Base-by-base conservation (phyloP, 2,329 filamentous ascomycete species). In the Akanthomyces uredinophilus region DNA sequence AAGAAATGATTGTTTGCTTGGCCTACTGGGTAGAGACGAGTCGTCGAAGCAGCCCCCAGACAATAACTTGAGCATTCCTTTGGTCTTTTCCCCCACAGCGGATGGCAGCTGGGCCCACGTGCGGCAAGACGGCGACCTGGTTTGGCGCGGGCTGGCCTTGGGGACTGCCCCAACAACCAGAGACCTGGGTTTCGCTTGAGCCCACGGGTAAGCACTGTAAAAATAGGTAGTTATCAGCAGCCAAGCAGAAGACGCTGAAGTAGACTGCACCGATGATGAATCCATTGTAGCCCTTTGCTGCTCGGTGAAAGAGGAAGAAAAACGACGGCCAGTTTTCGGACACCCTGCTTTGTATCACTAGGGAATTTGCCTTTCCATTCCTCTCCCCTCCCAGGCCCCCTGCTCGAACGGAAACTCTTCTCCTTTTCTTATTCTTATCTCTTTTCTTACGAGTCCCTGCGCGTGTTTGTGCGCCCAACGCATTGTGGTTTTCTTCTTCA, bases 51-150 rank as follows among this genome's bases (percentile, higher is more conserved):
- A 37, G 32, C 7, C 32, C 32, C 32, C 7, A 11, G 32, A 35
- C 32, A 35, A 35, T 35, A 39, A n/a, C n/a, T n/a, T n/a, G n/a
- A 39, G 37, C 37, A 39, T 39, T 39, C n/a, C n/a, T 14, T 39
- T 39, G 3, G 11, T 5, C 14, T 16, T 5, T 13, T 27, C 5
- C 56, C 46, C 56, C 56, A 51, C 46, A 59, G 56, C 37, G 44
- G 46, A 32, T 49, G 47, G 50, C 32, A 7, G 22, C 20, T 24
- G 24, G 62, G 55, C 67, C 69, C 69, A 71, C 70, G 69, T 71
- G 70, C 68, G 59, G 64, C 56, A 66, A 67, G 61, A 44, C 64
- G 68, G 68, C 69, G 68, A 64, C 65, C 64, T 56, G 65, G 61
- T 64, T 62, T 59, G 55, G 55, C 55, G 43, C 37, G 20, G 13